These are phyloP conservation scores for Cyclotella choctawhatcheeana DNA, from an alignment of 108 stramenopile genomes.

Conservation along the genomic window DNA sequence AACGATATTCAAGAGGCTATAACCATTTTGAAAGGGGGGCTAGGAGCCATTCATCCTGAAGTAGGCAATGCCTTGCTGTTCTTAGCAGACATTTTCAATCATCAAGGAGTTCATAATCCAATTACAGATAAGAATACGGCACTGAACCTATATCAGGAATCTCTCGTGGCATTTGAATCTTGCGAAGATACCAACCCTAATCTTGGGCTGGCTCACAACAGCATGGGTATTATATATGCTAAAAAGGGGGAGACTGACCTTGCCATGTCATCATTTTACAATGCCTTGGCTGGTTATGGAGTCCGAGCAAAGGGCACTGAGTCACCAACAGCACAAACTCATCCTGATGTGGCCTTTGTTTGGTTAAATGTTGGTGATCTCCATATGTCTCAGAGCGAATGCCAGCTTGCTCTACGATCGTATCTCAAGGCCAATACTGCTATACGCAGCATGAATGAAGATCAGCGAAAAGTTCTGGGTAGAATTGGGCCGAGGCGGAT, in stretches of 20 bases:
- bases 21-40: constrained; percentile 32
- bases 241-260: constrained; percentile 34
- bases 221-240: constrained; percentile 44
- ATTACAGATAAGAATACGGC: constrained; percentile 36
- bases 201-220: constrained; percentile 35
- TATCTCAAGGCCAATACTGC: constrained; percentile 45
- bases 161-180: constrained; percentile 39
- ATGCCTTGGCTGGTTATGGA: constrained; percentile 49
- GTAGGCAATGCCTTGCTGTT: constrained; percentile 33
- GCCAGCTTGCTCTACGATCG: constrained; percentile 49
- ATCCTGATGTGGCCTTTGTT: constrained; percentile 46
- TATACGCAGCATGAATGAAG: constrained; percentile 32
- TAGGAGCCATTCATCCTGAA: constrained; percentile 46
- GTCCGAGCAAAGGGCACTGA: constrained; percentile 30
- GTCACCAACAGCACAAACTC: constrained; percentile 7
- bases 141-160: constrained; percentile 40
- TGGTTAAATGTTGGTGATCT: constrained; percentile 54
- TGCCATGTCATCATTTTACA: constrained; percentile 48
- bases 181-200: constrained; percentile 32
- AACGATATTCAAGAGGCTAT: constrained; percentile 46
- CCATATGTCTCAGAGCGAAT: constrained; percentile 38
- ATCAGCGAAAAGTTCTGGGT: constrained; percentile 16
- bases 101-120: constrained; percentile 19
- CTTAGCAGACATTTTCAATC: constrained; percentile 47
- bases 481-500: constrained; percentile 31